These are phyloP conservation scores for Pseudopyrenochaeta lycopersici DNA, from an alignment of 2,329 filamentous ascomycete genomes.

Conservation along the genomic window DNA sequence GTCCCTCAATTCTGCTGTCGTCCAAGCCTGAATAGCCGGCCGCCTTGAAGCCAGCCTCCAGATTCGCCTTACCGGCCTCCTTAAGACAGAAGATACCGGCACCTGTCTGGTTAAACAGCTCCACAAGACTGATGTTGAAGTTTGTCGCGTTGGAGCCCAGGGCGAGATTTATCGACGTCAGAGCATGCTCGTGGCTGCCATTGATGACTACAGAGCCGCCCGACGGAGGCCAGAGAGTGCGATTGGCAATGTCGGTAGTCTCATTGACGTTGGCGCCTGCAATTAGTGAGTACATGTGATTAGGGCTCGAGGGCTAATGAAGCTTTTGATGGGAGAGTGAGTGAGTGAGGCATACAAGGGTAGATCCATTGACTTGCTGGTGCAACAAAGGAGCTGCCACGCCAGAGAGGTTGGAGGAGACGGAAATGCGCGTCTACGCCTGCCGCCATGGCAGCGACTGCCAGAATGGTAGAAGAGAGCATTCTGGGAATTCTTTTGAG, in stretches of 20 bases:
- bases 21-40: slow-evolving; percentile 31
- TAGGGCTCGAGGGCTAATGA: background rate
- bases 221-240: slow-evolving; percentile 56
- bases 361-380: slow-evolving; percentile 51
- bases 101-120: slow-evolving; percentile 59
- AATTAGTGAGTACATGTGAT: background rate
- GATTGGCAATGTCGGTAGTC: slow-evolving; percentile 50
- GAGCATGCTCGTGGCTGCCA: slow-evolving; percentile 53
- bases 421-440: slow-evolving; percentile 55
- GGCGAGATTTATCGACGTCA: slow-evolving; percentile 59
- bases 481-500: slow-evolving; percentile 14
- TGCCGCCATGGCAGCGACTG: slow-evolving; percentile 34
- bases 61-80: slow-evolving; percentile 37
- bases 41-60: slow-evolving; percentile 35
- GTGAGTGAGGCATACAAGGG: slow-evolving; percentile 45
- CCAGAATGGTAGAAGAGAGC: slow-evolving; percentile 27
- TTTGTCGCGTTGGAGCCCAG: slow-evolving; percentile 52
- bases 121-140: slow-evolving; percentile 57
- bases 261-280: slow-evolving; percentile 53
- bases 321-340: background rate
- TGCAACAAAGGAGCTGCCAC: slow-evolving; percentile 51
- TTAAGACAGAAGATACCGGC: slow-evolving; percentile 58
- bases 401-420: slow-evolving; percentile 53
- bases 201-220: slow-evolving; percentile 55
- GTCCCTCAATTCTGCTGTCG: slow-evolving; percentile 43